Percentiles rank a stretch among this genome's conserved stretches.
These are phyloP conservation scores for Cinchona pubescens DNA, from an alignment of 257 asterid genomes.

Conservation along the genomic window DNA sequence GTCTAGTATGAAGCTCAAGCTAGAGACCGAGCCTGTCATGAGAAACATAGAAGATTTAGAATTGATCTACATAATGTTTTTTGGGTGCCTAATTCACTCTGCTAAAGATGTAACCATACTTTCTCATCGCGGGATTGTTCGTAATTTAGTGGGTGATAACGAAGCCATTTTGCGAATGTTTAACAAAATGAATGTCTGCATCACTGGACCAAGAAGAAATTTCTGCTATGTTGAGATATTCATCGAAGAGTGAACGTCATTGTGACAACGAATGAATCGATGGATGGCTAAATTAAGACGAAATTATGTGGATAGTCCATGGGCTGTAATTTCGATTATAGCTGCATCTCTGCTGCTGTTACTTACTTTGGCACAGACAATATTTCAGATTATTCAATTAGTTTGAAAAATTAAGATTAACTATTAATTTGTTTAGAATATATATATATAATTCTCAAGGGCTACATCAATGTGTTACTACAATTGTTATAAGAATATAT, in stretches of 20 bases:
- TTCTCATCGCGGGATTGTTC: conserved; percentile 6
- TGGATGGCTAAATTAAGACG: conserved; percentile 25
- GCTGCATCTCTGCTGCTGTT: conserved; percentile 16
- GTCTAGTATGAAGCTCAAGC: background rate
- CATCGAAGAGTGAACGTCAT: background rate
- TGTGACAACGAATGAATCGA: conserved; percentile 9
- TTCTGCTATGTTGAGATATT: conserved; percentile 7
- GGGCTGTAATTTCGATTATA: conserved; percentile 28
- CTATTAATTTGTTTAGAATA: too few relatives aligned
- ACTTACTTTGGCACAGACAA: background rate
- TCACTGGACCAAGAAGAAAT: background rate
- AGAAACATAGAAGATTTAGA: background rate
- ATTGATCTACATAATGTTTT: conserved; percentile 3
- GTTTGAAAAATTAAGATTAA: too few relatives aligned
- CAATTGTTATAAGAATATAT: too few relatives aligned
- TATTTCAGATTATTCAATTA: conserved; percentile 8
- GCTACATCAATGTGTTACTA: too few relatives aligned
- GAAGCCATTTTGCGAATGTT: conserved; percentile 12
- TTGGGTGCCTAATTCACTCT: conserved; percentile 21
- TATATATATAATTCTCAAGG: too few relatives aligned
- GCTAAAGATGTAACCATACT: conserved; percentile 15
- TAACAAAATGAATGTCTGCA: conserved; percentile 8
- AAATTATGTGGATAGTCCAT: conserved; percentile 26
- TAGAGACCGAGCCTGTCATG: background rate
- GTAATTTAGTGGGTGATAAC: conserved; percentile 2